Evolutionary conservation across 2,329 filamentous ascomycete genomes (phyloP), one percentile per base, ranked within the genome.

Genomic region (Calonectria ilicicola): DNA sequence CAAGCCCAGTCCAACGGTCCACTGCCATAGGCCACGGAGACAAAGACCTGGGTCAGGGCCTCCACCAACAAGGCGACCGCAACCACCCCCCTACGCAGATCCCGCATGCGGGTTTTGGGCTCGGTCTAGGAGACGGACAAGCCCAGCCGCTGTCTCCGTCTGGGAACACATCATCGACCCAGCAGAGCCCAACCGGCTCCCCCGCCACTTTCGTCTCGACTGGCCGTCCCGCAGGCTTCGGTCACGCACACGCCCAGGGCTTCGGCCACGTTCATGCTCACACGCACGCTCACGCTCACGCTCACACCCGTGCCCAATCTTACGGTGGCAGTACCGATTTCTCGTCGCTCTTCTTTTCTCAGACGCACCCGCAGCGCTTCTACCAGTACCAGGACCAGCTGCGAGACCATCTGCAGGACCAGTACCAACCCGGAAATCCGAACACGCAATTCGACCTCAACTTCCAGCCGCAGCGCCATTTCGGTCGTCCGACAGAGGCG

Each of bases 71-170:
- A 78, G 77, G 70, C 71, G 73, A 77, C 64, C 75, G 71, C 70
- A 67, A 74, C 63, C 76, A 76, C 68, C 73, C 68, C 66, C 75
- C 73, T 66, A 72, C 73, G 77, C 77, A 77, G 77, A 79, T 79
- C 77, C 72, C 77, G 76, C 76, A 67, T 62, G 65, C 64, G 69
- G 72, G 70, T 71, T 70, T 79, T 78, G 77, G 77, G 77, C 75
- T 79, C 76, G 76, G 77, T 76, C 76, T 73, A 68, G 69, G 71
- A 78, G 77, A 72, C 51, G 75, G 73, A 77, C 75, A 79, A 78
- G 77, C 56, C 49, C 62, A 65, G 69, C 63, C 62, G 46, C 23
- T 47, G 10, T 46, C 65, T 35, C 23, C 67, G 66, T 46, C 40
- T 47, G 29, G 23, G 68, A 69, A 70, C 64, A 70, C 64, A 67